Conservation (phyloP, 768 basidiomycete genomes). For the Vararia minispora region DNA sequence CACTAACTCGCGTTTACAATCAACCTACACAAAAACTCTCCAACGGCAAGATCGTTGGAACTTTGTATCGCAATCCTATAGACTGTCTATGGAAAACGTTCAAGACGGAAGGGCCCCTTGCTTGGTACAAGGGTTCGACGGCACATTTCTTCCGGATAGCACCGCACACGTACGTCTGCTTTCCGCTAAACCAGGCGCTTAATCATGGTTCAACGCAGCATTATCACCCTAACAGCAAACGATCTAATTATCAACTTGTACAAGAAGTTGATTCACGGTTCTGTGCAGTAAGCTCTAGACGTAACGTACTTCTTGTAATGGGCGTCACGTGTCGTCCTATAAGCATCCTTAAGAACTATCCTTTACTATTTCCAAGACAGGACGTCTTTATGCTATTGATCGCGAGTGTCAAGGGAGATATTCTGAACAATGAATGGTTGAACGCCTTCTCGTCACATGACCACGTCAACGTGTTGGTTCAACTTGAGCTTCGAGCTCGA, state of each 20-base stretch:
- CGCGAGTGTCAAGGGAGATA: too few relatives aligned
- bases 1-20: conserved; percentile 92
- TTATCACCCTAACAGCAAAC: conserved; percentile 86
- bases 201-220: conserved; percentile 38
- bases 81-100: conserved; percentile 97
- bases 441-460: too few relatives aligned
- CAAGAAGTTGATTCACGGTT: conserved; percentile 26
- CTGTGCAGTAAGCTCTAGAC: conserved; percentile 7
- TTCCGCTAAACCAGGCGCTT: too few relatives aligned
- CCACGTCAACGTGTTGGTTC: too few relatives aligned
- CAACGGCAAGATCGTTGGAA: conserved; percentile 61
- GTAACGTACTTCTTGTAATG: background rate
- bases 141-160: conserved; percentile 91
- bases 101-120: conserved; percentile 76
- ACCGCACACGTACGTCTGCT: conserved; percentile 66
- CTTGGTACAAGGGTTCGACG: conserved; percentile 98
- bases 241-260: conserved; percentile 66
- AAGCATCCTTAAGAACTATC: too few relatives aligned
- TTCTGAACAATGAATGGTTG: too few relatives aligned
- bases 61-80: conserved; percentile 83
- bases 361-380: too few relatives aligned
- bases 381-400: too few relatives aligned
- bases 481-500: background rate
- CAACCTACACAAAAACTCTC: conserved; percentile 71
- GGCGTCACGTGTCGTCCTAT: too few relatives aligned